These are phyloP conservation scores for Ogataea dorogensis DNA, from an alignment of 805 yeast genomes.

Conservation along the genomic window DNA sequence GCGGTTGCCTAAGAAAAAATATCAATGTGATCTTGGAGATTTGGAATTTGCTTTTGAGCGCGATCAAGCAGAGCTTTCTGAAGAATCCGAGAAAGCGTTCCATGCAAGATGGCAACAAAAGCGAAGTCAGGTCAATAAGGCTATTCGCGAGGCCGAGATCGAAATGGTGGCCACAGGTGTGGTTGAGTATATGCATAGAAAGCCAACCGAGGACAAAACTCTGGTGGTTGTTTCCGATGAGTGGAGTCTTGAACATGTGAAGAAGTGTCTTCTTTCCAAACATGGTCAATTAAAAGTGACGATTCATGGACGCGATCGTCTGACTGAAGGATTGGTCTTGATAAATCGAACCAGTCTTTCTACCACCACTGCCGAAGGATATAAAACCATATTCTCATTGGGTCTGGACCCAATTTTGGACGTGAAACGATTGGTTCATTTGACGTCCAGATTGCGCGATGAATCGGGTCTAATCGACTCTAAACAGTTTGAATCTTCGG, in stretches of 20 bases:
- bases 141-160: conserved; percentile 23
- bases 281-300: neutral
- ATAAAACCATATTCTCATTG: conserved; percentile 28
- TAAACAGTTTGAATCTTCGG: conserved; percentile 10
- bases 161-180: conserved; percentile 27
- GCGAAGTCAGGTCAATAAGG: conserved; percentile 17
- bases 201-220: conserved; percentile 10
- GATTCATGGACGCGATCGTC: too few species aligned
- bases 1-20: neutral
- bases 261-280: neutral
- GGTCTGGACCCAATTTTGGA: conserved; percentile 34
- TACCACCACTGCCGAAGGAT: conserved; percentile 30
- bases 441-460: conserved; percentile 31
- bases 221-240: conserved; percentile 30
- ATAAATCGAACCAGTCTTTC: conserved; percentile 25
- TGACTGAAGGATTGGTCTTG: conserved; percentile 19
- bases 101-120: conserved; percentile 26
- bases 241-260: neutral
- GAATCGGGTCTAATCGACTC: conserved; percentile 21
- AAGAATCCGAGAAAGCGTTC: conserved; percentile 20
- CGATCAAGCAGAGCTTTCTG: too few species aligned
- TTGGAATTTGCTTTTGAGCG: conserved; percentile 19
- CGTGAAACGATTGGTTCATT: conserved; percentile 19
- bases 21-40: neutral
- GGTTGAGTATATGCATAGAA: conserved; percentile 22